Base-by-base conservation (phyloP, 768 basidiomycete genomes). In the Favolaschia claudopus region DNA sequence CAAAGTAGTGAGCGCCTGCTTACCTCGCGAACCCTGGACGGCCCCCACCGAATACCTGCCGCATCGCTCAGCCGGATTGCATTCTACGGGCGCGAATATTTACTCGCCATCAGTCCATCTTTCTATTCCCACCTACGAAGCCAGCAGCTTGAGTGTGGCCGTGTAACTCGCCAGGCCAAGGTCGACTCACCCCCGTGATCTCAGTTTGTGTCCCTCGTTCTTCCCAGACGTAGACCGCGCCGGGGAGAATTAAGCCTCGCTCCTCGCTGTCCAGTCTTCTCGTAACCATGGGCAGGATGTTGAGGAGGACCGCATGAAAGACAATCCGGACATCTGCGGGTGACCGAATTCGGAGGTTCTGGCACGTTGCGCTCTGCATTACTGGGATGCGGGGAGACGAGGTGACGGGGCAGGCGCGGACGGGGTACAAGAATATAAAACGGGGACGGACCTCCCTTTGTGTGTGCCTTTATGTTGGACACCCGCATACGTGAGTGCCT, bases 191-290 rank as follows among this genome's bases (percentile, higher is more conserved):
- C 62, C 90, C 89, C 56, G 88, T 89, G 27, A 89, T 77, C 62
- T 91, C 91, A 45, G 87, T 79, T 55, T 88, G 85, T 36, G 89
- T 84, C 1, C 87, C 87, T 52, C 92, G 81, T 72, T 93, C 92
- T 69, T 93, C 92, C 91, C 91, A 93, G 15, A 93, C 91, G 66
- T 90, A 93, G 7, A 92, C 87, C 47, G 85, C 85, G 19, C 92
- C 92, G 8, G 91, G 82, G n/a, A 81, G 69, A 53, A 93, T 91
- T 55, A 83, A 72, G 34, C 88, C 81, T 50, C 92, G 79, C 72
- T 93, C 92, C 60, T 90, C 89, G 17, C 85, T 85, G 73, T 91
- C 89, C 46, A 93, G 76, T 49, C 92, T 85, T 54, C 89, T 82
- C 40, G 88, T 84, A 67, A 93, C 88, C 82, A 92, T 90, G 44